phyloP scores from a whole-genome alignment of 2,329 filamentous ascomycete genomes.

The Sporothrix dimorphospora region DNA sequence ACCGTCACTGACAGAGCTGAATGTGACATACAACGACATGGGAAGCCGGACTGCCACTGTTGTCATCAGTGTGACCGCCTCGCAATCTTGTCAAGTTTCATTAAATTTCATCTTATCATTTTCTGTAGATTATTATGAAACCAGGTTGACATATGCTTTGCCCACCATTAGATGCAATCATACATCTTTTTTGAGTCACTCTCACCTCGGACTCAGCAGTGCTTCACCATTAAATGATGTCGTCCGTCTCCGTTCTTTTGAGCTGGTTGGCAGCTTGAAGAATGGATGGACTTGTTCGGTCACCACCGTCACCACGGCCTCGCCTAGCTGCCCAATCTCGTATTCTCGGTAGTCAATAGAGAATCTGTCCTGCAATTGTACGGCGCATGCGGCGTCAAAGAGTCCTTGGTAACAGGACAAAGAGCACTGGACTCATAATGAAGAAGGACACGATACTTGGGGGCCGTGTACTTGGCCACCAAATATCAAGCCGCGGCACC shows the following conservation, averaged over 20 bases:
- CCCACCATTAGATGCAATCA: too few relatives aligned
- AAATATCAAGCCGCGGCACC: constrained; percentile 2
- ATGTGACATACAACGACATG: too few relatives aligned
- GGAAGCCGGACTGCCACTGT: background rate
- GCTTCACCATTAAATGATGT: background rate
- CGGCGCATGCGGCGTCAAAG: constrained; percentile 9
- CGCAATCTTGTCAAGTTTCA: background rate
- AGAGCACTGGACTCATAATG: background rate
- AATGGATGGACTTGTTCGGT: background rate
- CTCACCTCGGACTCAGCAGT: background rate
- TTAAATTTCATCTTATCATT: background rate
- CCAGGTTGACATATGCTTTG: too few relatives aligned
- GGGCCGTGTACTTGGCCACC: background rate
- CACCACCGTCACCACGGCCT: background rate
- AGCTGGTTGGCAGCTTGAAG: too few relatives aligned
- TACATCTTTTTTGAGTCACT: background rate
- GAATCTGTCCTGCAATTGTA: background rate
- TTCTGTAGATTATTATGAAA: background rate
- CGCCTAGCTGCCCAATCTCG: background rate
- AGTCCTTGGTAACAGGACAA: background rate
- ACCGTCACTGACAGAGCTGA: too few relatives aligned
- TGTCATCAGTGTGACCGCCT: background rate
- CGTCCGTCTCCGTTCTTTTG: too few relatives aligned
- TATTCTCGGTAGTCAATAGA: background rate
- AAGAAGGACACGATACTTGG: background rate